A percentile compares a stretch with the other conserved stretches of the same genome.
Evolutionary conservation across 306 rosid genomes (phyloP).

Genomic region (Dryas octopetala): DNA sequence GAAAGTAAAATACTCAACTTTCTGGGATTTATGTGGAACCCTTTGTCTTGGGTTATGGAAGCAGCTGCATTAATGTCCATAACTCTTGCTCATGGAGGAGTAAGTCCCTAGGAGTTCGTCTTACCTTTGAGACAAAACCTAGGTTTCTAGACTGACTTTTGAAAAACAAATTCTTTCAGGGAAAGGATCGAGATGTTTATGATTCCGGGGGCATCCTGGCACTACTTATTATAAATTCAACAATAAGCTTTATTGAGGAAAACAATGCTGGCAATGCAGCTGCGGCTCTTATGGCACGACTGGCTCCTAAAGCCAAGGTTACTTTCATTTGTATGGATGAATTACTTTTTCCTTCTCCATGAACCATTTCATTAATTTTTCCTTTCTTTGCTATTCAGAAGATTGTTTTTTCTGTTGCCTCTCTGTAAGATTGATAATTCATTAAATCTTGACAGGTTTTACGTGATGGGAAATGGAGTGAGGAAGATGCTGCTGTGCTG

Average conservation of each 20-base stretch:
- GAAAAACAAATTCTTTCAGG: conserved; percentile 9
- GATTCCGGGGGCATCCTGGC: conserved; percentile 24
- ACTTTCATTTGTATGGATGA: conserved; percentile 3
- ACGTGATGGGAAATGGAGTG: conserved; percentile 27
- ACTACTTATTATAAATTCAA: conserved; percentile 25
- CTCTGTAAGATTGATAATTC: neutral
- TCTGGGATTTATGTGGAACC: conserved; percentile 33
- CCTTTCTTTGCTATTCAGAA: neutral
- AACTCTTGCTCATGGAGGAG: conserved; percentile 17
- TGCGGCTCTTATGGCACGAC: conserved; percentile 32
- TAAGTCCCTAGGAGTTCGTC: conserved; percentile 1
- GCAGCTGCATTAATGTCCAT: conserved; percentile 32
- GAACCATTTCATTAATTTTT: neutral
- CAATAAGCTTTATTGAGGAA: conserved; percentile 31
- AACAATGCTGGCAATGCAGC: conserved; percentile 33
- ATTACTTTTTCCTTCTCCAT: neutral
- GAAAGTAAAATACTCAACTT: conserved; percentile 26
- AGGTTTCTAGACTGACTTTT: conserved; percentile 6
- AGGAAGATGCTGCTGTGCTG: conserved; percentile 29
- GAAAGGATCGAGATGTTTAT: conserved; percentile 10
- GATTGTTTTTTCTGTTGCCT: neutral
- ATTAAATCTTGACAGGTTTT: conserved; percentile 13
- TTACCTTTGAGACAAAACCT: neutral
- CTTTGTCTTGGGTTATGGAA: conserved; percentile 37
- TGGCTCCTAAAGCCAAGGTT: conserved; percentile 33